phyloP scores from a whole-genome alignment of 129 eudicot genomes.

The Silybum marianum region DNA sequence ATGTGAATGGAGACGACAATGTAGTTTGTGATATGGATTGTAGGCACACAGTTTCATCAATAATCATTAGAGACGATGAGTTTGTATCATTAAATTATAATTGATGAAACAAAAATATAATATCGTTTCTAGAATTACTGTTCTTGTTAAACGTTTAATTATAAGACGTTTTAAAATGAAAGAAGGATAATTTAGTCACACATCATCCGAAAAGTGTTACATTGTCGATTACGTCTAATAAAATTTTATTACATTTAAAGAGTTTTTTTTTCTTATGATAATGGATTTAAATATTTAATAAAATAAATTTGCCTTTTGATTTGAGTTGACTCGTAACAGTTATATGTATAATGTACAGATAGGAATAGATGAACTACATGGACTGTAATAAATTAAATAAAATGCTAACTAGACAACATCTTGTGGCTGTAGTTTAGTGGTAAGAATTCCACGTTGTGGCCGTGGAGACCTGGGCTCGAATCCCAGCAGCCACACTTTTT shows the following conservation, averaged over 20 bases:
- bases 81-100: background rate
- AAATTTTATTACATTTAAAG: too few relatives aligned
- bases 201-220: background rate
- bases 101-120: background rate
- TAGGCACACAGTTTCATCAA: background rate
- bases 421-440: conserved; percentile 99
- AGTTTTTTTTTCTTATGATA: too few relatives aligned
- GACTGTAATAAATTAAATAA: background rate
- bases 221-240: too few relatives aligned
- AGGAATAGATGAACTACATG: too few relatives aligned
- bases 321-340: too few relatives aligned
- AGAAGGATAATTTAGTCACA: background rate
- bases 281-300: too few relatives aligned
- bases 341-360: too few relatives aligned
- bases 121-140: too few relatives aligned
- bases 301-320: too few relatives aligned
- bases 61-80: background rate
- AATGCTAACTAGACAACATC: background rate
- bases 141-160: too few relatives aligned
- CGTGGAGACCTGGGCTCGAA: conserved; percentile 99
- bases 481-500: conserved; percentile 98
- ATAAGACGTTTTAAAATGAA: too few relatives aligned
- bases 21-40: background rate
- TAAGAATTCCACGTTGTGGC: conserved; percentile 99
- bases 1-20: background rate